Base-by-base conservation (phyloP, 495 filamentous ascomycete species). In the Xylaria acuta region DNA sequence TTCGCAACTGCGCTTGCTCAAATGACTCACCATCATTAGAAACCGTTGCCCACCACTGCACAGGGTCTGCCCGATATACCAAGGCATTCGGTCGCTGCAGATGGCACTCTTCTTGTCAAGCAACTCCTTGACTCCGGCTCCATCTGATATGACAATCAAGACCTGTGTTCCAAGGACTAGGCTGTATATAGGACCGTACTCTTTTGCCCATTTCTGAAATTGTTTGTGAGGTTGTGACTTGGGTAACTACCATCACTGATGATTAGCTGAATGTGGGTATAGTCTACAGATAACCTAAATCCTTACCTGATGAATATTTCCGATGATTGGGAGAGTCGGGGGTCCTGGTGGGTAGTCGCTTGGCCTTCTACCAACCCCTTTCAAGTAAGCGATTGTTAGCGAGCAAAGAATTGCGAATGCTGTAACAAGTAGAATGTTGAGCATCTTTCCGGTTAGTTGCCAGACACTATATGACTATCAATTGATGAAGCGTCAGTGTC, bases 281-380 rank as follows among this genome's bases (percentile, higher is more conserved):
- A 53, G 8, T 58, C 14, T 2, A 18, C 54, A 0, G 1, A 32
- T 34, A 16, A 30, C 14, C 54, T 22, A 5, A 25, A 18, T 20
- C 12, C 12, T 18, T 36, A 72, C 64, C 25, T 47, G 69, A 32
- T 72, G 69, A 34, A 72, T 25, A 41, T 72, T 72, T 8, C 69
- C 69, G n/a, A 72, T 43, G 16, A 72, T 53, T 20, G 69, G 69
- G 22, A 72, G 38, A 5, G 69, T 72, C 27, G 69, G 69, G 16
- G 69, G 69, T 12, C 69, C 69, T 25, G 69, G 69, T 7, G 69
- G 69, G 47, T 67, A 72, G 43, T 67, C 47, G 16, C 18, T 38
- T 5, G 69, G 69, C 62, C 69, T 40, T 38, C 60, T 20, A 8
- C 69, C 69, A 38, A 70, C 58, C 3, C 54, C 54, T 18, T 58